phyloP scores from a whole-genome alignment of 805 yeast species.

The Brettanomyces bruxellensis region DNA sequence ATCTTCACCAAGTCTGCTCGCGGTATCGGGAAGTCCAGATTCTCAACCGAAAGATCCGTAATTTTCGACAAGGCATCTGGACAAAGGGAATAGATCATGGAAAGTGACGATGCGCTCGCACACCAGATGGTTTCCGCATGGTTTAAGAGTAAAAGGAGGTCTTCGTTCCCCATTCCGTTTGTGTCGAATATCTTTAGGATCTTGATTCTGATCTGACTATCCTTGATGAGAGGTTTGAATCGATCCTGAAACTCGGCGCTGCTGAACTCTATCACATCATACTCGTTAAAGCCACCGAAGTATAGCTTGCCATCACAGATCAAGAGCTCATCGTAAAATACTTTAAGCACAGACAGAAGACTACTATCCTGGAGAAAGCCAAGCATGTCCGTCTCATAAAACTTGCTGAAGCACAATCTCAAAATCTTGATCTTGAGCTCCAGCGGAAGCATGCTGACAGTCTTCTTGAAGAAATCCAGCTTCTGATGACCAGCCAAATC shows the following conservation, averaged over 20 bases:
- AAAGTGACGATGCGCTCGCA: constrained; percentile 3
- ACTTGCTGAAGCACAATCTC: constrained; percentile 1
- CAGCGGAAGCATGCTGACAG: background rate
- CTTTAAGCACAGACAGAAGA: background rate
- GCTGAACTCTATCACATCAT: constrained; percentile 3
- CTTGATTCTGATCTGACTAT: constrained; percentile 1
- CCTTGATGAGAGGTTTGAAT: background rate
- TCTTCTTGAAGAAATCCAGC: too few species aligned
- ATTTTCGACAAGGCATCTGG: constrained; percentile 3
- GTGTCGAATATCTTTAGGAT: constrained; percentile 5
- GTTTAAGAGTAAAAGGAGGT: background rate
- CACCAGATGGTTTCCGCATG: constrained; percentile 3
- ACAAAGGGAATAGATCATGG: background rate
- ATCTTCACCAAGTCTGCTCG: background rate
- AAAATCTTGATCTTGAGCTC: constrained; percentile 4
- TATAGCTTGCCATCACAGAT: constrained; percentile 6
- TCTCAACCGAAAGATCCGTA: constrained; percentile 5
- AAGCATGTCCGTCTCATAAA: constrained; percentile 3
- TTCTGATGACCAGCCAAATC: background rate
- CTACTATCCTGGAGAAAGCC: background rate
- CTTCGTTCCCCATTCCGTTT: background rate
- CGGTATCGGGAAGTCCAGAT: background rate
- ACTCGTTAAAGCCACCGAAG: constrained; percentile 9
- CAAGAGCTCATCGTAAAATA: constrained; percentile 4
- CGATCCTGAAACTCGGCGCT: background rate